Evolutionary conservation across 2,329 filamentous ascomycete species (phyloP).

Genomic region (Hawksworthiomyces lignivorus): DNA sequence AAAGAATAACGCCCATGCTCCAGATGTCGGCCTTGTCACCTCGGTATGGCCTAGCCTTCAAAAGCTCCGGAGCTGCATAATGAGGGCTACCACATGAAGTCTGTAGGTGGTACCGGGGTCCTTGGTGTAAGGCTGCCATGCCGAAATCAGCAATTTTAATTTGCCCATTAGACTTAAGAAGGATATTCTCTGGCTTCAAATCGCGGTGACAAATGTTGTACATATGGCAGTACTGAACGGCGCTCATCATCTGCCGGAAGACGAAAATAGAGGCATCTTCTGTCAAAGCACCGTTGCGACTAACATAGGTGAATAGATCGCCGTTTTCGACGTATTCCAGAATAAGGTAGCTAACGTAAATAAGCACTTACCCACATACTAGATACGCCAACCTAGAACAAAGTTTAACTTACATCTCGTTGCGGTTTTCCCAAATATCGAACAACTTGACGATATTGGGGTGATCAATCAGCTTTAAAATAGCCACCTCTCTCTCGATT

Average conservation of each 20-base stretch:
- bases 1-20: conserved; percentile 88
- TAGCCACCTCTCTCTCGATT: conserved; percentile 89
- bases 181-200: conserved; percentile 93
- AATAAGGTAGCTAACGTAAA: conserved; percentile 67
- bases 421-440: conserved; percentile 96
- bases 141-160: conserved; percentile 97
- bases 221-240: conserved; percentile 84
- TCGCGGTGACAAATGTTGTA: conserved; percentile 96
- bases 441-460: conserved; percentile 89
- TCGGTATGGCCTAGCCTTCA: conserved; percentile 68
- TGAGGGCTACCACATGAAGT: conserved; percentile 95
- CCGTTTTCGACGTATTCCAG: conserved; percentile 78
- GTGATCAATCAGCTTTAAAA: conserved; percentile 94
- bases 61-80: conserved; percentile 89
- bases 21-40: conserved; percentile 87
- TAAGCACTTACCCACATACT: no score
- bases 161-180: conserved; percentile 66
- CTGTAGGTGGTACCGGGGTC: conserved; percentile 66
- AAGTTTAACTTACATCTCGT: conserved; percentile 84
- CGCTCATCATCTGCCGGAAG: conserved; percentile 89
- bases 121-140: conserved; percentile 88
- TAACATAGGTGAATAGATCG: conserved; percentile 84
- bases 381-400: no score
- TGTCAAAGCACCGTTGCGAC: conserved; percentile 59
- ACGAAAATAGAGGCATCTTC: conserved; percentile 78